Base-by-base conservation (phyloP, 2,329 filamentous ascomycete species). In the Ilyonectria robusta region DNA sequence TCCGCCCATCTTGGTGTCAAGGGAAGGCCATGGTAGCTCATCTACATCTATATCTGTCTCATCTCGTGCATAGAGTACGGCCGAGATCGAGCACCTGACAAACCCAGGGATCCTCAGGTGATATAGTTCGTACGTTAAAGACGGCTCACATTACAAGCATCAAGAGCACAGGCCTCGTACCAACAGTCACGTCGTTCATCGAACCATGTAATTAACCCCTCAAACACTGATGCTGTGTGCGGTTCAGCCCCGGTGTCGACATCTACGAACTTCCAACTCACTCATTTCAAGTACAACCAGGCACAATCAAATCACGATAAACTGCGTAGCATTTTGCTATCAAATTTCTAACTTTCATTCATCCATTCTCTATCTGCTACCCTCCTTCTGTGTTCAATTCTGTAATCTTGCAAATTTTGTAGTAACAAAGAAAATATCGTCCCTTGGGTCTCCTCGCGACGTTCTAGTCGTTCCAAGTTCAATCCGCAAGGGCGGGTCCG, bases 361-460 rank as follows among this genome's bases (percentile, higher is more conserved):
- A 53, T 53, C 46, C 61, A 42, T 29, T 40, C 19, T 42, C 33
- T 62, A 62, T 76, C 74, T 76, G 74, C 74, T 76, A 76, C 74
- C 74, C 72, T 72, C 66, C 72, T 65, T 46, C 70, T 72, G 68
- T 72, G 63, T 53, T 69, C 66, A 75, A 71, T 63, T 72, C 67
- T 71, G 67, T 67, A 54, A 35, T 58, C 54, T 71, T 71, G 68
- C 69, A 67, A 60, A 67, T 46, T 42, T 8, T 68, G 40, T 67
- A 70, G 40, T 67, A 70, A 69, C 53, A 46, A 26, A 65, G 70
- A 61, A 61, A 62, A 29, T 61, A 33, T 31, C 33, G 40, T 50
- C 42, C 62, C 65, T 64, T 26, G n/a, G 62, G 62, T 62, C 54
- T 54, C 47, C 57, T 59, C 68, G 70, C 63, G 72, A 71, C 69